Evolutionary conservation across 2,329 filamentous ascomycete genomes (phyloP).

Genomic region (Talaromyces sp.): DNA sequence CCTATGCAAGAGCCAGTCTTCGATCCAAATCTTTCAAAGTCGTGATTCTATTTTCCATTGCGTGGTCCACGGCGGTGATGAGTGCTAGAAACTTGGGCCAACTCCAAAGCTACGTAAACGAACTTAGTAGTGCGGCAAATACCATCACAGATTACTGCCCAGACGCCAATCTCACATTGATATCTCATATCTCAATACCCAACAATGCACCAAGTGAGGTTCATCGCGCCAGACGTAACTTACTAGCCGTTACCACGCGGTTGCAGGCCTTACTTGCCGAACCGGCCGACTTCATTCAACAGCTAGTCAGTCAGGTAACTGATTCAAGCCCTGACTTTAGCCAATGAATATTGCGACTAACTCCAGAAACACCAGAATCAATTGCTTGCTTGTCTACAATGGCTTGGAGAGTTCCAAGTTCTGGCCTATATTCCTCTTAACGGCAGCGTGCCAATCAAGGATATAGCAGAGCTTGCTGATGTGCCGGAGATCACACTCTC

Average conservation of each 20-base stretch:
- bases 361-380: slow-evolving; percentile 22
- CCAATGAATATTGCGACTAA: background rate
- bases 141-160: background rate
- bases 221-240: background rate
- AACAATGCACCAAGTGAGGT: background rate
- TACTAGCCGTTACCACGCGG: background rate
- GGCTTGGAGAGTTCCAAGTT: slow-evolving; percentile 47
- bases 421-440: slow-evolving; percentile 45
- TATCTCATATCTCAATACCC: background rate
- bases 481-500: slow-evolving; percentile 39
- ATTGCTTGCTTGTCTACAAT: slow-evolving; percentile 41
- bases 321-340: background rate
- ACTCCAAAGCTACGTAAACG: slow-evolving; percentile 3
- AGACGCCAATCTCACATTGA: background rate
- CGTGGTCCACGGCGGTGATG: background rate
- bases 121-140: background rate
- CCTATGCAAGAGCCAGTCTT: background rate
- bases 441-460: slow-evolving; percentile 36
- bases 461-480: slow-evolving; percentile 42
- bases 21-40: background rate
- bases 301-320: slow-evolving; percentile 21
- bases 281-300: slow-evolving; percentile 26
- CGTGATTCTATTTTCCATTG: background rate
- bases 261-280: background rate
- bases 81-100: background rate